Conservation (phyloP, 176 grass and related monocot species). For the Aegilops speltoides region DNA sequence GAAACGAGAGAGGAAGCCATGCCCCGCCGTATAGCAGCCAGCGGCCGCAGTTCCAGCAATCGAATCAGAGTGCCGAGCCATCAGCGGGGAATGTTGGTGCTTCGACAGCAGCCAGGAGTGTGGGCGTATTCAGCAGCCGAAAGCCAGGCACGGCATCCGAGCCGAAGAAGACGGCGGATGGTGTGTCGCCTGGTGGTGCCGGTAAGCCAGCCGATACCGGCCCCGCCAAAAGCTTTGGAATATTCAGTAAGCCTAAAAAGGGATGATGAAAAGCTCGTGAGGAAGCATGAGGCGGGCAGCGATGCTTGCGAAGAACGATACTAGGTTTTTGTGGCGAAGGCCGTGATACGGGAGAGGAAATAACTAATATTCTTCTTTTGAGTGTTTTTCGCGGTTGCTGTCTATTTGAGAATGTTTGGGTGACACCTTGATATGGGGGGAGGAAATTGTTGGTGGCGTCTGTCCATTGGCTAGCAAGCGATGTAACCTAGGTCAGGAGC, state of each 20-base stretch:
- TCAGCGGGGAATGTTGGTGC: neutral
- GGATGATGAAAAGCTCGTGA: neutral
- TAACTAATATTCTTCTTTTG: too few species aligned
- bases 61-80: neutral
- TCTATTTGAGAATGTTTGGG: too few species aligned
- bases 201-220: neutral
- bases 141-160: constrained; percentile 17
- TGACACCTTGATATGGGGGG: too few species aligned
- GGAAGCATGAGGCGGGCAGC: neutral
- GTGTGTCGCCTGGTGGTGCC: neutral
- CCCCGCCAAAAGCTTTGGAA: constrained; percentile 37
- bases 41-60: constrained; percentile 18
- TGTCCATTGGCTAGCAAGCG: too few species aligned
- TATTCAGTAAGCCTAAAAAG: constrained; percentile 26
- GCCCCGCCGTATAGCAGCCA: constrained; percentile 1
- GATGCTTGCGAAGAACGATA: too few species aligned
- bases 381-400: too few species aligned
- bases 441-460: too few species aligned
- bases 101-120: constrained; percentile 7
- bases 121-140: constrained; percentile 39
- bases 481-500: too few species aligned
- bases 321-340: neutral
- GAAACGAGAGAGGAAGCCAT: constrained; percentile 32
- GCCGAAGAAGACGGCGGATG: constrained; percentile 16
- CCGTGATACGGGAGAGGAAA: too few species aligned